A percentile compares a stretch with the other conserved stretches of the same genome.
Evolutionary conservation across 306 rosid genomes (phyloP).

Genomic region (Astragalus membranaceus): DNA sequence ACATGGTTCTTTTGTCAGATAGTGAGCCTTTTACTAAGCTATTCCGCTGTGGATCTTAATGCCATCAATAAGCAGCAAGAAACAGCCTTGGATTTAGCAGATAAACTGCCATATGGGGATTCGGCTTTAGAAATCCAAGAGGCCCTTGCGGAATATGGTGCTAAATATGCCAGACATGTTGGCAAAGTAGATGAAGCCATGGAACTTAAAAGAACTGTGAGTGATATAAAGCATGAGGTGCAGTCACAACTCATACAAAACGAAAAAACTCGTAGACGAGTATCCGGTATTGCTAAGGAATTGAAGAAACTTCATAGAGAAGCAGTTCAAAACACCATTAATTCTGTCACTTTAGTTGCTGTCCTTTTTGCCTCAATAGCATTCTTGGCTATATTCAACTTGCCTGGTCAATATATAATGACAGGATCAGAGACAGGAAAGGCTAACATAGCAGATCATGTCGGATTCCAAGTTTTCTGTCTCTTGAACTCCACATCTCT

Average conservation of each 20-base stretch:
- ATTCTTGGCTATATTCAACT: slow-evolving; percentile 87
- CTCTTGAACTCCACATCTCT: slow-evolving; percentile 77
- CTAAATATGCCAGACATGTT: slow-evolving; percentile 72
- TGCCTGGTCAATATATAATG: slow-evolving; percentile 71
- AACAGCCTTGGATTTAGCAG: slow-evolving; percentile 93
- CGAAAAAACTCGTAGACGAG: slow-evolving; percentile 74
- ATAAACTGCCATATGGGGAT: slow-evolving; percentile 71
- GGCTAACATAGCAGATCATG: slow-evolving; percentile 49
- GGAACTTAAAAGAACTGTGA: slow-evolving; percentile 93
- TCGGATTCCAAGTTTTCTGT: slow-evolving; percentile 72
- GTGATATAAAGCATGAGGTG: slow-evolving; percentile 93
- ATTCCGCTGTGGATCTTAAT: slow-evolving; percentile 57
- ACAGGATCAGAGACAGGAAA: slow-evolving; percentile 38
- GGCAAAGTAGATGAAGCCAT: slow-evolving; percentile 83
- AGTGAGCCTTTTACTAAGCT: slow-evolving; percentile 53
- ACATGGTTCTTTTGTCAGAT: slow-evolving; percentile 44
- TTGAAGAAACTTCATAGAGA: slow-evolving; percentile 87
- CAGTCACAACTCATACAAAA: slow-evolving; percentile 75
- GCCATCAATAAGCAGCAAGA: slow-evolving; percentile 69
- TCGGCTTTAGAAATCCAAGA: slow-evolving; percentile 65
- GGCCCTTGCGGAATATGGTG: slow-evolving; percentile 68
- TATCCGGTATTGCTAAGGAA: slow-evolving; percentile 94
- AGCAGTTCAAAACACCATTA: slow-evolving; percentile 87
- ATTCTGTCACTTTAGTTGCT: slow-evolving; percentile 81
- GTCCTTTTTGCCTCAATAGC: slow-evolving; percentile 95